A percentile compares a stretch with the other conserved stretches of the same genome.
Evolutionary conservation across 805 yeast genomes (phyloP).

Genomic region (Candida sonorensis): DNA sequence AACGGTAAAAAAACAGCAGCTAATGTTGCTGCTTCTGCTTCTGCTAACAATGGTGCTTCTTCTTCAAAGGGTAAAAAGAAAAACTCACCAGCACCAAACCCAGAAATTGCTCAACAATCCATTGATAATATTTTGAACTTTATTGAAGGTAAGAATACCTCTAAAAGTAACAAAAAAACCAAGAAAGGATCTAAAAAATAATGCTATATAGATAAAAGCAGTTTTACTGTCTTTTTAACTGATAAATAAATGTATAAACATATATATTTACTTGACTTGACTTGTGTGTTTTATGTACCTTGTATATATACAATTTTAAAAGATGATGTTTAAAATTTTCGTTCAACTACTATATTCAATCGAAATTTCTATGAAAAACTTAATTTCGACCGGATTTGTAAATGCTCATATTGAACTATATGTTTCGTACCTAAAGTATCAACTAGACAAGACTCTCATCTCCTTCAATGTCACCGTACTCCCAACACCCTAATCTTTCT

Average conservation of each 20-base stretch:
- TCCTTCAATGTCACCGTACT: conserved; percentile 63
- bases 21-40: conserved; percentile 2
- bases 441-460: no score
- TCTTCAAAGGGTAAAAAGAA: conserved; percentile 24
- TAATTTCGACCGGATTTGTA: no score
- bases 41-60: neutral
- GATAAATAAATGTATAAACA: neutral
- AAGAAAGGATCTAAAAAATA: conserved; percentile 17
- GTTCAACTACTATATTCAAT: no score
- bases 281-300: no score
- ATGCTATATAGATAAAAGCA: conserved; percentile 1
- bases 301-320: no score
- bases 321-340: no score
- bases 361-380: no score
- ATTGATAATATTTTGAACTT: conserved; percentile 68
- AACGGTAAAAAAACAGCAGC: conserved; percentile 12
- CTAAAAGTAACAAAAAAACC: conserved; percentile 27
- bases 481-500: conserved; percentile 61
- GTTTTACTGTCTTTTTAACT: conserved; percentile 1
- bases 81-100: conserved; percentile 30
- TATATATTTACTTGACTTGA: no score
- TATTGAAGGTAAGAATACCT: conserved; percentile 47
- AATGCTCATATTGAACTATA: no score
- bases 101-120: conserved; percentile 55
- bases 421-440: no score